Evolutionary conservation across 441 rosid genomes (phyloP).

Genomic region (Capsella rubella): DNA sequence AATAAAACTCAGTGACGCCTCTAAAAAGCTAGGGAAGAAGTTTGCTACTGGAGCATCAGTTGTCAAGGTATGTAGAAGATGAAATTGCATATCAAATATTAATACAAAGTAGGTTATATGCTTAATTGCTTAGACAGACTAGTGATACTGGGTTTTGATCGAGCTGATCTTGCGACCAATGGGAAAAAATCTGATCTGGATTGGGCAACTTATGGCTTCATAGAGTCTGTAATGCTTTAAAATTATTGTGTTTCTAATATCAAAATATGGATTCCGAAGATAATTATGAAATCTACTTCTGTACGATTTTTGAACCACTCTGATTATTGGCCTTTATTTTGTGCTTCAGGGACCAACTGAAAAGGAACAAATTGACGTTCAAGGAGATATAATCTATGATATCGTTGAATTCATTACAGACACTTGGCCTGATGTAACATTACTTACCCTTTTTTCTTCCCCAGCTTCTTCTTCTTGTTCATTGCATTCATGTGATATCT

Average conservation of each 20-base stretch:
- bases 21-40: conserved; percentile 93
- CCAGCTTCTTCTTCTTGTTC: background rate
- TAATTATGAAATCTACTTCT: background rate
- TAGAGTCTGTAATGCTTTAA: background rate
- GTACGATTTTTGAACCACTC: background rate
- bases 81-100: background rate
- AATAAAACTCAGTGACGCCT: conserved; percentile 87
- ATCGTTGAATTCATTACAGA: conserved; percentile 85
- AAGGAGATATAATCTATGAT: conserved; percentile 88
- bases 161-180: background rate
- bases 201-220: conserved; percentile 1
- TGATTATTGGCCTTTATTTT: conserved; percentile 2
- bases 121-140: background rate
- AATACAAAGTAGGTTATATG: background rate
- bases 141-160: background rate
- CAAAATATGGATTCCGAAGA: background rate
- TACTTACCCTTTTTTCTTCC: background rate
- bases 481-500: background rate
- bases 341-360: conserved; percentile 85
- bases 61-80: conserved; percentile 67
- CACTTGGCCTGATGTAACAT: conserved; percentile 84
- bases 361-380: conserved; percentile 94
- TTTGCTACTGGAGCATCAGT: conserved; percentile 97
- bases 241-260: background rate
- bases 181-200: background rate